A percentile compares a stretch with the other conserved stretches of the same genome.
These are phyloP conservation scores for Halophytophthora polymorphica DNA, from an alignment of 352 stramenopile genomes.

Conservation along the genomic window DNA sequence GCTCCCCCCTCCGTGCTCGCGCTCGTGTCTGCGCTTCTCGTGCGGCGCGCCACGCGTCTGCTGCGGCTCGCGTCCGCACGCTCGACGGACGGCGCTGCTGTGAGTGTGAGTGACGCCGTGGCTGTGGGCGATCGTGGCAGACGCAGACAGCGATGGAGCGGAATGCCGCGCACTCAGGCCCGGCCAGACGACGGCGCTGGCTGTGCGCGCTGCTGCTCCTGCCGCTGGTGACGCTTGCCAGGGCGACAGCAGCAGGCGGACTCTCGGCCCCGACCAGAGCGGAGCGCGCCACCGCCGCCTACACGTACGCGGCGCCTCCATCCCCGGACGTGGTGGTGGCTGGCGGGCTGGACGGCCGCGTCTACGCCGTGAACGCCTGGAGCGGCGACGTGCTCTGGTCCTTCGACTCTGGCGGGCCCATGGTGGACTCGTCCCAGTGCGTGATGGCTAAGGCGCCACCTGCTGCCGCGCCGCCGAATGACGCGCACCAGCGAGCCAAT, in stretches of 20 bases:
- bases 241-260: no score
- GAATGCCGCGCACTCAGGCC: no score
- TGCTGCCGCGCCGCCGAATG: conserved; percentile 9
- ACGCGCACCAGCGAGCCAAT: conserved; percentile 6
- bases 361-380: conserved; percentile 80
- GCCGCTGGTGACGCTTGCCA: neutral
- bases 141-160: no score
- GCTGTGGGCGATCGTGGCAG: no score
- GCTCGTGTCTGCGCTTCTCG: no score
- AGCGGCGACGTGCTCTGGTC: conserved; percentile 75
- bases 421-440: conserved; percentile 71
- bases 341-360: conserved; percentile 68
- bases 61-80: no score
- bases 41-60: no score
- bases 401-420: conserved; percentile 79
- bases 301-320: conserved; percentile 17
- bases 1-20: no score
- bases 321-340: conserved; percentile 56
- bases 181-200: neutral
- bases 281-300: conserved; percentile 5
- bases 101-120: no score
- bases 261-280: neutral
- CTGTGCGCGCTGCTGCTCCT: neutral
- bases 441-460: conserved; percentile 5
- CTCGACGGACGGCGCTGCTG: no score